Base-by-base conservation (phyloP, 148 eudicot species). In the Cornus suecica region DNA sequence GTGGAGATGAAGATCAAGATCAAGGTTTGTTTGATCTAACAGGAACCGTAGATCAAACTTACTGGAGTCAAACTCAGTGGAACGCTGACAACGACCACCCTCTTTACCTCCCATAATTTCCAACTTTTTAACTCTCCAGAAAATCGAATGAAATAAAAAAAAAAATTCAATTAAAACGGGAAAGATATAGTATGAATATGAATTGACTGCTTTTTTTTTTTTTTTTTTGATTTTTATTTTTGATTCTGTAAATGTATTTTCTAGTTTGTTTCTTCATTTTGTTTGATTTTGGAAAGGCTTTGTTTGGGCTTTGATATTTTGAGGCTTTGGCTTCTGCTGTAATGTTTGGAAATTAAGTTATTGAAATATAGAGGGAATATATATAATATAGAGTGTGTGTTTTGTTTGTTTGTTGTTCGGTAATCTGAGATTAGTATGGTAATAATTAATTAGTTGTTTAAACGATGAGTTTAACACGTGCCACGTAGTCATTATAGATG, bases 11-110 rank as follows among this genome's bases (percentile, higher is more conserved):
- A 27, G 83, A 83, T 78, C 82, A 84, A 11, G 78, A 83, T 76
- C 82, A 84, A 18, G 78, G 75, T 6, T 25, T 81, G 51, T 84
- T 78, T 79, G 87, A 84, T 84, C 65, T 84, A 2, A 45, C 84
- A 2, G 80, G 82, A 24, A 76, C 80, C 73, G 80, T 81, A 48
- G 87, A 84, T 84, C 84, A 84, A 58, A 62, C 76, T 14, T 84
- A 84, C 76, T 84, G 87, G 87, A 72, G 66, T 76, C 87, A 84
- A 71, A 66, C 74, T 29, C 87, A 80, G 72, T 84, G 87, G 87
- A 65, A 65, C 60, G 77, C 70, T 67, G 81, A 84, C 61, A 63
- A 70, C 24, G 84, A 76, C 69, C 67, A 78, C 32, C 14, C 75
- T 3, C 74, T 77, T 18, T 77, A 81, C 61, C 80, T 77, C 28